Evolutionary conservation across 257 asterid species (phyloP), one percentile per base, ranked within the genome.

Genomic region (Salvia rosmarinus): DNA sequence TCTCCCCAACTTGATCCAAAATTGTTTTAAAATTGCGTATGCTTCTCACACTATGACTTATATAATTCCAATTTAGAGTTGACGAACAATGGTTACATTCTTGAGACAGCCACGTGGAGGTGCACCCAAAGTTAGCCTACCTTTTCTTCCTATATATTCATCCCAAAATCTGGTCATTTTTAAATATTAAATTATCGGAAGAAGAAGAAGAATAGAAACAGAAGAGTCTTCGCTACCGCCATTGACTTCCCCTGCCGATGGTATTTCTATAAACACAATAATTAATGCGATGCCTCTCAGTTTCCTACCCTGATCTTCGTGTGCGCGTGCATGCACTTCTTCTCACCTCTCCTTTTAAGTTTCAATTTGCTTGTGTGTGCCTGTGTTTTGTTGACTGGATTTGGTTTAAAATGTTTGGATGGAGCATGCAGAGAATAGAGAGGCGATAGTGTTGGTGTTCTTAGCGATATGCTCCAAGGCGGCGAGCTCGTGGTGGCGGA

Each of bases 351-450:
- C 5, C 28, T 30, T 30, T 6, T 11, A 13, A 1, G 2, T 2
- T 2, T 25, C 30, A 25, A 25, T 25, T 19, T 20, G 59, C 28
- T 9, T 6, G 37, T 4, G 61, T 1, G 61, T 25, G 34, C 7
- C 23, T 52, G 35, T 3, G 9, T 10, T 25, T 25, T 25, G 30
- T 25, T 25, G 30, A 25, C 30, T 25, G 30, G 30, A 25, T 25
- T 25, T 25, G 30, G 30, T 25, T 1, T 25, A 25, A 25, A 25
- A 25, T 73, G 70, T 47, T 46, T 44, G 37, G 51, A 25, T 78
- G 67, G 61, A 82, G 64, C 50, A 75, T 82, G 85, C 84, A 73
- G 49, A 64, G 77, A 63, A 60, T 80, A 69, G 71, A 65, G 86
- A 84, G 67, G 68, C 81, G 23, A 21, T 81, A 16, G 58, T 68